These are phyloP conservation scores for Xerophyta viscosa DNA, from an alignment of 106 monocot species.

Conservation along the genomic window DNA sequence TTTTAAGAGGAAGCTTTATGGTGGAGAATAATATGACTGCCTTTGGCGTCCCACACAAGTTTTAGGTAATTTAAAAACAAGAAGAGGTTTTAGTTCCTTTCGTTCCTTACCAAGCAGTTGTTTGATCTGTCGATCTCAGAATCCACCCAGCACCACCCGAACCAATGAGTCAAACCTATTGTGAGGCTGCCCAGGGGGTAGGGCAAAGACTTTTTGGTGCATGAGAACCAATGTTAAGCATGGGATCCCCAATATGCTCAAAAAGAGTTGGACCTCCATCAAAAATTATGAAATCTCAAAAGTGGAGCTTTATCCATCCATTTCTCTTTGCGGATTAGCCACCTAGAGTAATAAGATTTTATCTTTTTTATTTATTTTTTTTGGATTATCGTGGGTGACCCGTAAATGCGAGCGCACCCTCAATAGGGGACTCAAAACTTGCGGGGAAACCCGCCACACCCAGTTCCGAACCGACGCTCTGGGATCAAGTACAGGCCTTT, in stretches of 20 bases:
- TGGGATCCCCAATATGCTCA: constrained; percentile 46
- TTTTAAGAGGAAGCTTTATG: neutral
- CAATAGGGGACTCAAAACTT: too few relatives aligned
- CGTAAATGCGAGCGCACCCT: too few relatives aligned
- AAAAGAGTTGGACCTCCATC: constrained; percentile 44
- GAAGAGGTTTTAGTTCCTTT: constrained; percentile 19
- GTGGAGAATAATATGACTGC: constrained; percentile 3
- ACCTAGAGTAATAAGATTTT: too few relatives aligned
- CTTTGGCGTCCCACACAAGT: constrained; percentile 5
- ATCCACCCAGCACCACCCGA: constrained; percentile 1
- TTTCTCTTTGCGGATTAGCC: too few relatives aligned
- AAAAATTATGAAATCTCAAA: constrained; percentile 14
- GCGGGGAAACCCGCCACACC: too few relatives aligned
- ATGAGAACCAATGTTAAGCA: constrained; percentile 50
- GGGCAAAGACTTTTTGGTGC: constrained; percentile 43
- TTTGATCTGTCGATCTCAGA: constrained; percentile 4
- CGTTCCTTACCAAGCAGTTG: constrained; percentile 6
- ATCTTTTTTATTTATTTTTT: too few relatives aligned
- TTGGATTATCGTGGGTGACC: too few relatives aligned
- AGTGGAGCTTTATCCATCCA: constrained; percentile 25
- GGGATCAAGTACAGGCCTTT: too few relatives aligned
- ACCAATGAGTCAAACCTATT: constrained; percentile 33
- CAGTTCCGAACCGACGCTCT: too few relatives aligned
- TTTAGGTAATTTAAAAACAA: constrained; percentile 3
- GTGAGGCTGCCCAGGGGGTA: constrained; percentile 29